phyloP scores from a whole-genome alignment of 2,329 filamentous ascomycete species.

The Microdochium bolleyi region DNA sequence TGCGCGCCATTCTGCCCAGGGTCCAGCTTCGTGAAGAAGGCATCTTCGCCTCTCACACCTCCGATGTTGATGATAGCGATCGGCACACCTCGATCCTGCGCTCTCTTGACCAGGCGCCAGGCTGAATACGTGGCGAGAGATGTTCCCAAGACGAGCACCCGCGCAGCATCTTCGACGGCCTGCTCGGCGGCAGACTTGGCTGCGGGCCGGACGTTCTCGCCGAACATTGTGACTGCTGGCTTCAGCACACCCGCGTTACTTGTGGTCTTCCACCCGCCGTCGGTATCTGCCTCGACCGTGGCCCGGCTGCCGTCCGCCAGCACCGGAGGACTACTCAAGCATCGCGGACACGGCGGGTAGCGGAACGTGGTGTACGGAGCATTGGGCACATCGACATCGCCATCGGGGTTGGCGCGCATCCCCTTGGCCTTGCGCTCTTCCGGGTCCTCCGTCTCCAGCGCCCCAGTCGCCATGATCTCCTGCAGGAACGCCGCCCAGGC shows the following conservation, averaged over 20 bases:
- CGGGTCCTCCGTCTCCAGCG: slow-evolving; percentile 70
- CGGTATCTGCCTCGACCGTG: slow-evolving; percentile 61
- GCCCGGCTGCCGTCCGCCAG: slow-evolving; percentile 45
- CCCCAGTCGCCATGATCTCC: slow-evolving; percentile 64
- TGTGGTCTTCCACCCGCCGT: slow-evolving; percentile 67
- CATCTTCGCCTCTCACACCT: slow-evolving; percentile 73
- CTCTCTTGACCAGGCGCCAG: slow-evolving; percentile 79
- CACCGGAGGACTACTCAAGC: slow-evolving; percentile 55
- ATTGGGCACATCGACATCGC: slow-evolving; percentile 82
- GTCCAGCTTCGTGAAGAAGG: slow-evolving; percentile 54
- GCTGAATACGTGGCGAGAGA: slow-evolving; percentile 93
- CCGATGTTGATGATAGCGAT: slow-evolving; percentile 84
- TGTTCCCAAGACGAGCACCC: slow-evolving; percentile 75
- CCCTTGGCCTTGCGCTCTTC: slow-evolving; percentile 59
- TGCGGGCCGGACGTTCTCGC: slow-evolving; percentile 66
- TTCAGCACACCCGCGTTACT: slow-evolving; percentile 77
- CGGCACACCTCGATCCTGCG: slow-evolving; percentile 73
- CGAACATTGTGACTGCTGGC: slow-evolving; percentile 93
- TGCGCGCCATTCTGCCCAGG: slow-evolving; percentile 39
- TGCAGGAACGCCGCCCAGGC: slow-evolving; percentile 72
- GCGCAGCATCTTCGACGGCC: slow-evolving; percentile 68
- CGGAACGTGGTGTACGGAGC: slow-evolving; percentile 85
- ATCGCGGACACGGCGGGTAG: slow-evolving; percentile 83
- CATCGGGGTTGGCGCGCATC: slow-evolving; percentile 83
- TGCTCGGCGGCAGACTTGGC: slow-evolving; percentile 73